Conservation (phyloP, 1,284 basidiomycete species). For the Fomitopsis pinicola region DNA sequence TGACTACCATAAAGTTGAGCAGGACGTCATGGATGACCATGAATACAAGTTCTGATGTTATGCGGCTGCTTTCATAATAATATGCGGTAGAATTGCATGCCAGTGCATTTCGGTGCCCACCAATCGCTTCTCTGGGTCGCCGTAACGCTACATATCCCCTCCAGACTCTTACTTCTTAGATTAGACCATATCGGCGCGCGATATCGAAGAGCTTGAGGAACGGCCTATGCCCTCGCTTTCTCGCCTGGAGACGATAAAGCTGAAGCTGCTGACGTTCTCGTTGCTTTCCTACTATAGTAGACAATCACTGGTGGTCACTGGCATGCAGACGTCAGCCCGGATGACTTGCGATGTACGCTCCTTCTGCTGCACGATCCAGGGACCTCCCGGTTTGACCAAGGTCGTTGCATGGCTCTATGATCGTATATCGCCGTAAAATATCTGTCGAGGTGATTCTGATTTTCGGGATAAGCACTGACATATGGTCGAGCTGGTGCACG, state of each 20-base stretch:
- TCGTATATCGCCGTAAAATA: too few relatives aligned
- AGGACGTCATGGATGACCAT: too few relatives aligned
- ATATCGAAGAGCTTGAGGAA: neutral
- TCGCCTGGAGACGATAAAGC: neutral
- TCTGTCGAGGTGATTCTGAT: too few relatives aligned
- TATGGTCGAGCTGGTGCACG: too few relatives aligned
- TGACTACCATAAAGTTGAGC: neutral
- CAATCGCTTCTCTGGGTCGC: neutral
- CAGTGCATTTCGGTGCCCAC: neutral
- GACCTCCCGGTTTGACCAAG: neutral
- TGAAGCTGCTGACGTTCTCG: neutral
- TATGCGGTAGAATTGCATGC: too few relatives aligned
- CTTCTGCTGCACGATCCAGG: neutral
- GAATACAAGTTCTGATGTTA: too few relatives aligned
- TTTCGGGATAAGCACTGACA: too few relatives aligned
- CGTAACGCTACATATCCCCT: neutral
- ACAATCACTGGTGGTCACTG: neutral
- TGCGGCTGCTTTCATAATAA: too few relatives aligned
- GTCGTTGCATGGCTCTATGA: too few relatives aligned
- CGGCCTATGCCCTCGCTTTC: neutral
- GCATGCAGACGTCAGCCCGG: neutral
- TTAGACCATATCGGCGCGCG: neutral
- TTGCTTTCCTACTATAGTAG: neutral
- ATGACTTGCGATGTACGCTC: neutral
- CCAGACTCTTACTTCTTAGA: neutral